phyloP scores from a whole-genome alignment of 2,329 filamentous ascomycete species.

The Laburnicola sp. region DNA sequence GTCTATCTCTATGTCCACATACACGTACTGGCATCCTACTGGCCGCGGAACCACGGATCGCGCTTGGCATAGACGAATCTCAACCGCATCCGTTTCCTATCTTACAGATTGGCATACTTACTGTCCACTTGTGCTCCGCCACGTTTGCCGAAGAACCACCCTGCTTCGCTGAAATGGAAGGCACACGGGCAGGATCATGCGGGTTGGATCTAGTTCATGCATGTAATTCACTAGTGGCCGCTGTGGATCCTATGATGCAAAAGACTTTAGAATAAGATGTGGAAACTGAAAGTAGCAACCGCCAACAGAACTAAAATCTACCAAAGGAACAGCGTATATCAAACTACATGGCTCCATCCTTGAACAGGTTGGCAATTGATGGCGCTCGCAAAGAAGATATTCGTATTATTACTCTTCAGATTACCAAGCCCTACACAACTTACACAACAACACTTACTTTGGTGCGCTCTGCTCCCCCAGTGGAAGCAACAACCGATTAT shows the following conservation, averaged over 20 bases:
- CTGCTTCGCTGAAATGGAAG: not conserved
- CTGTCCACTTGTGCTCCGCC: constrained; percentile 5
- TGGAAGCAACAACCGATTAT: constrained; percentile 4
- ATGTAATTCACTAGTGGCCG: not conserved
- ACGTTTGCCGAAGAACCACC: constrained; percentile 2
- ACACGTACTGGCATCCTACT: too few relatives aligned
- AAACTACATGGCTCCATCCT: constrained; percentile 5
- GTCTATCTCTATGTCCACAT: too few relatives aligned
- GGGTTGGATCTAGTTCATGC: constrained; percentile 6
- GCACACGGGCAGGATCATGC: not conserved
- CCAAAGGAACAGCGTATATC: constrained; percentile 1
- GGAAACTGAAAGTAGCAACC: constrained; percentile 5
- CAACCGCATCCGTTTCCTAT: too few relatives aligned
- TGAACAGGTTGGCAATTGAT: constrained; percentile 2
- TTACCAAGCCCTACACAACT: constrained; percentile 11
- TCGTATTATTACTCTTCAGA: constrained; percentile 9
- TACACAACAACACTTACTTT: constrained; percentile 9
- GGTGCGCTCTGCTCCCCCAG: constrained; percentile 6
- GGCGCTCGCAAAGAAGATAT: constrained; percentile 1
- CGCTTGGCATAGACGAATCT: too few relatives aligned
- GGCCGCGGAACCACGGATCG: too few relatives aligned
- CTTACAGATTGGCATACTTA: not conserved
- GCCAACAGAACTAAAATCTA: not conserved
- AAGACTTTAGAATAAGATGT: not conserved
- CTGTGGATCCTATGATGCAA: not conserved